Conservation (phyloP, 2,329 filamentous ascomycete species). For the Diaporthe sp. region DNA sequence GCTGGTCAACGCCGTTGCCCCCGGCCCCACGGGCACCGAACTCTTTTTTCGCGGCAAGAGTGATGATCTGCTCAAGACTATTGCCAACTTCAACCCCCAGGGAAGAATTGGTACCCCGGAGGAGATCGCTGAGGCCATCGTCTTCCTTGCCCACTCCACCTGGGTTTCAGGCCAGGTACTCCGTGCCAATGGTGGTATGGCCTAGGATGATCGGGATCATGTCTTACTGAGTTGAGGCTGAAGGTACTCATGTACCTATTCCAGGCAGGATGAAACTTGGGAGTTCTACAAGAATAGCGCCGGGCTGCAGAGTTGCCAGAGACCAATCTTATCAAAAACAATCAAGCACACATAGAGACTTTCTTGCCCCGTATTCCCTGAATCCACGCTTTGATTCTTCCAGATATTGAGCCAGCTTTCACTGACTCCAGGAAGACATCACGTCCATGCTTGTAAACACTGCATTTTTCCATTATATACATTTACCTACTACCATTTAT, state of each 20-base stretch:
- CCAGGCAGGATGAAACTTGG: background rate
- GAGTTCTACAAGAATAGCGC: background rate
- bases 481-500: background rate
- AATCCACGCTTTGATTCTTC: background rate
- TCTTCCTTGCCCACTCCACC: conserved; percentile 50
- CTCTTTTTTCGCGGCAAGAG: conserved; percentile 67
- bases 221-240: background rate
- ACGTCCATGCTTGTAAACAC: background rate
- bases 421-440: background rate
- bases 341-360: background rate
- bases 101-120: conserved; percentile 62
- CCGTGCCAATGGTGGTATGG: conserved; percentile 58
- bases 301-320: background rate
- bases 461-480: background rate
- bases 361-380: background rate
- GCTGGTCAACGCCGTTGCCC: conserved; percentile 44
- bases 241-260: background rate
- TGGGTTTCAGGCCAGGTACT: conserved; percentile 65
- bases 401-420: background rate
- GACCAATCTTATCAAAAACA: background rate
- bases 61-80: conserved; percentile 59
- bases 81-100: conserved; percentile 58
- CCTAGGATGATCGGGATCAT: background rate
- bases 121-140: conserved; percentile 62
- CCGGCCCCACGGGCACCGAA: conserved; percentile 63